Evolutionary conservation across 805 yeast genomes (phyloP).

Genomic region (Candida succiphila): DNA sequence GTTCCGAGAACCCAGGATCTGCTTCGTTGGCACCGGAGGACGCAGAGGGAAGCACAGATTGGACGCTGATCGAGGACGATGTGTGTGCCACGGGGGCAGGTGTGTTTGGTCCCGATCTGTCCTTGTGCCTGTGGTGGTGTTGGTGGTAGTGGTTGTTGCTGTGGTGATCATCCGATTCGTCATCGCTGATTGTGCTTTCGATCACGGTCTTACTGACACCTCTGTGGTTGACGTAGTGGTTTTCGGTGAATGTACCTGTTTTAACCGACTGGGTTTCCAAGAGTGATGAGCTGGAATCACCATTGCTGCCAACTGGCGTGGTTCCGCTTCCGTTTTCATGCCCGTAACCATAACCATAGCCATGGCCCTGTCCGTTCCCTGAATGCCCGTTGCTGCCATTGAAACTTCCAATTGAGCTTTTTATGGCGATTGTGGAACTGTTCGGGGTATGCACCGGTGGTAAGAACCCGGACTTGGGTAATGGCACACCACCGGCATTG

Average conservation of each 20-base stretch:
- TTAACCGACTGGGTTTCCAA: conserved; percentile 5
- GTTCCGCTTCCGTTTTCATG: background rate
- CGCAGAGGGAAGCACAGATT: no score
- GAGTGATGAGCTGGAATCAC: background rate
- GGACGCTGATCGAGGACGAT: no score
- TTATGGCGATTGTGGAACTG: background rate
- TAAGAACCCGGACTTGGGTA: background rate
- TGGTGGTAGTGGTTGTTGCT: conserved; percentile 1
- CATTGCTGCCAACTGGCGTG: background rate
- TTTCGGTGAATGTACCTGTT: conserved; percentile 67
- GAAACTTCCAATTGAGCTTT: background rate
- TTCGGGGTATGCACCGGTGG: no score
- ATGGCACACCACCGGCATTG: background rate
- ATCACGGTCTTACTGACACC: conserved; percentile 84
- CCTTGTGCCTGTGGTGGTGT: no score
- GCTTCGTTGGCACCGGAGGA: no score
- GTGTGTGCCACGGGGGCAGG: no score
- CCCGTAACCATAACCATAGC: no score
- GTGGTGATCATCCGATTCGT: conserved; percentile 24
- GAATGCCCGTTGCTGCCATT: background rate
- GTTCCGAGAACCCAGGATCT: no score
- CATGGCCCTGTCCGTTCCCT: no score
- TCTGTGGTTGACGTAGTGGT: conserved; percentile 61
- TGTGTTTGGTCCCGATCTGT: no score
- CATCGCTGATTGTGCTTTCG: conserved; percentile 44